Conservation (phyloP, 2,329 filamentous ascomycete genomes). For the Penicillium decumbens region DNA sequence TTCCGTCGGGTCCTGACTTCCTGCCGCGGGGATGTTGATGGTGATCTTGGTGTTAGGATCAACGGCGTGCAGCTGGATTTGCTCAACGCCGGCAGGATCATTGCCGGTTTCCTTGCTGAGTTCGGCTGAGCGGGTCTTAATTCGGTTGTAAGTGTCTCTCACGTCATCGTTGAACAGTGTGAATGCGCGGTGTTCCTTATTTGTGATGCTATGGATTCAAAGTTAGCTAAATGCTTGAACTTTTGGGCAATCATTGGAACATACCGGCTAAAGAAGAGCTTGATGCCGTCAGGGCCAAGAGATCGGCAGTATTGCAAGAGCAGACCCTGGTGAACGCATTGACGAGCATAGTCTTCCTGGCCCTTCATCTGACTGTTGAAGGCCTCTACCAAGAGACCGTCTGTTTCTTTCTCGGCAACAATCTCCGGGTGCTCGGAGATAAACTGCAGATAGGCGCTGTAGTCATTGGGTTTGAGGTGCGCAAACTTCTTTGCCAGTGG, state of each 20-base stretch:
- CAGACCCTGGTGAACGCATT: constrained; percentile 89
- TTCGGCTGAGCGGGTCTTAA: constrained; percentile 70
- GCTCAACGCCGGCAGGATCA: constrained; percentile 68
- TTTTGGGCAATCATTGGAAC: constrained; percentile 4
- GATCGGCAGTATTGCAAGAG: constrained; percentile 92
- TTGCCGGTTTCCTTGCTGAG: constrained; percentile 58
- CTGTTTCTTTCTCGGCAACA: constrained; percentile 77
- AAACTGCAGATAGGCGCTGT: constrained; percentile 67
- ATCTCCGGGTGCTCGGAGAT: constrained; percentile 74
- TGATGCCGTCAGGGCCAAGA: constrained; percentile 80
- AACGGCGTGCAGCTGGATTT: constrained; percentile 95
- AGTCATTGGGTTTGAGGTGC: constrained; percentile 70
- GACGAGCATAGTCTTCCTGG: constrained; percentile 63
- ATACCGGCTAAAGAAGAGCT: constrained; percentile 86
- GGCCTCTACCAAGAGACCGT: constrained; percentile 83
- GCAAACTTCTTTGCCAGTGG: constrained; percentile 76
- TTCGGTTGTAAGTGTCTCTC: constrained; percentile 76
- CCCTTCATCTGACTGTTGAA: constrained; percentile 81
- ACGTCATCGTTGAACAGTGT: constrained; percentile 93
- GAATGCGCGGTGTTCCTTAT: constrained; percentile 79
- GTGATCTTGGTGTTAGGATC: constrained; percentile 89
- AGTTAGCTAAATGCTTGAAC: constrained; percentile 8
- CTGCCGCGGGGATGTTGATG: constrained; percentile 70
- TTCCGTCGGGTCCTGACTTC: constrained; percentile 59
- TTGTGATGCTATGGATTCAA: constrained; percentile 60